Evolutionary conservation across 352 stramenopile species (phyloP), one percentile per base, ranked within the genome.

Genomic region (Phytophthora colocasiae): DNA sequence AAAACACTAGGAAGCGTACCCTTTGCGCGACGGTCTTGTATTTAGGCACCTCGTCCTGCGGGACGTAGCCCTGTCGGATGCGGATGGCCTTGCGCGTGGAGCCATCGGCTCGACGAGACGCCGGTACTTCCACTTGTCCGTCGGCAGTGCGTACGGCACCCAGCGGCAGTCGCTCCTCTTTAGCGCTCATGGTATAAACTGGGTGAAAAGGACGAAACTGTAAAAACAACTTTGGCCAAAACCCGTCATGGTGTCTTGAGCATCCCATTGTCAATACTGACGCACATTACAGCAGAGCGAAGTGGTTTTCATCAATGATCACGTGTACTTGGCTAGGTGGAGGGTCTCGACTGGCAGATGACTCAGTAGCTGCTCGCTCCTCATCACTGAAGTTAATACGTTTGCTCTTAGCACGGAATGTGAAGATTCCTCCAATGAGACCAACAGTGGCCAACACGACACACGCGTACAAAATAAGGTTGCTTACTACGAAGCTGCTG

Each of bases 21-120:
- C 87, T 81, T 40, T 91, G 80, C 27, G 68, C 83, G 38, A 89
- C 63, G 27, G 85, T 88, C 60, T 92, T 90, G 73, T 96, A 96
- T 49, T 84, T 85, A 51, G 82, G 79, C 49, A 92, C 73, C 63
- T 96, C 88, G 53, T 96, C 88, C 68, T 93, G 86, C 45, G 85
- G 84, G 43, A 93, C 72, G 63, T 93, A 94, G 53, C 86, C 86
- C 66, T 89, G 65, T 31, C 88, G 88, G 61, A 96, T 90, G 56
- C 85, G 84, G 49, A 96, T 91, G 26, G 84, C 51, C 63, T 94
- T 94, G 48, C 88, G 84, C 52, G 84, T 75, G 0, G 86, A 91
- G 1, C 88, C 88, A 68, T 96, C 85, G 3, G 88, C 78, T 22
- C 87, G 82, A 22, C 58, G 65, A 22, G 75, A 90, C 51, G 75